phyloP scores from a whole-genome alignment of 1,284 basidiomycete species.

The Cutaneotrichosporon cavernicola region DNA sequence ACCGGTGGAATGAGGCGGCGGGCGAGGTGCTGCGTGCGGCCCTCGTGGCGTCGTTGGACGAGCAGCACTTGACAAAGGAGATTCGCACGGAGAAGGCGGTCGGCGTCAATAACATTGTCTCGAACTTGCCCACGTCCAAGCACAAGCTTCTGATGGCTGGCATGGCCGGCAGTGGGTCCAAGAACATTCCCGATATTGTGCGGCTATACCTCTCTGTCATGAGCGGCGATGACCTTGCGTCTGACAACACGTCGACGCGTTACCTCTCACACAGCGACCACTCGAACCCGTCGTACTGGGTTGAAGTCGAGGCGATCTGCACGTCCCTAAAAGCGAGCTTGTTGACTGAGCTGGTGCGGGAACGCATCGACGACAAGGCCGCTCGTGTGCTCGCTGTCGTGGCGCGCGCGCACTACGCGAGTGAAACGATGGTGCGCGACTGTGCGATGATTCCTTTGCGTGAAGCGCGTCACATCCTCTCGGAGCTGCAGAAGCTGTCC shows the following conservation, averaged over 20 bases:
- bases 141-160: slow-evolving; percentile 37
- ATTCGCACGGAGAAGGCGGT: slow-evolving; percentile 34
- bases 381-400: slow-evolving; percentile 80
- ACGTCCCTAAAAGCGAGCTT: slow-evolving; percentile 69
- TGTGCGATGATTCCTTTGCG: slow-evolving; percentile 86
- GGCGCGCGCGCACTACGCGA: slow-evolving; percentile 86
- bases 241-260: slow-evolving; percentile 33
- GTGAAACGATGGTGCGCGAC: slow-evolving; percentile 93
- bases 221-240: slow-evolving; percentile 40
- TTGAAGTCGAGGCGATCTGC: slow-evolving; percentile 78
- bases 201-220: slow-evolving; percentile 41
- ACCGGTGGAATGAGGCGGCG: slow-evolving; percentile 73
- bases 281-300: slow-evolving; percentile 60
- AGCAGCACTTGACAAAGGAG: slow-evolving; percentile 55
- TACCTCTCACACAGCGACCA: slow-evolving; percentile 63
- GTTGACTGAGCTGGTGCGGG: slow-evolving; percentile 75
- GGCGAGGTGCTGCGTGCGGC: slow-evolving; percentile 69
- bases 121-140: slow-evolving; percentile 28
- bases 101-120: slow-evolving; percentile 38
- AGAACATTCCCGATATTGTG: slow-evolving; percentile 36
- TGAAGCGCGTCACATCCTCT: slow-evolving; percentile 77
- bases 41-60: slow-evolving; percentile 66
- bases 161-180: slow-evolving; percentile 30
- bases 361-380: slow-evolving; percentile 80
- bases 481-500: slow-evolving; percentile 72